These are phyloP conservation scores for Geranium brycei DNA, from an alignment of 345 rosid genomes.

Conservation along the genomic window DNA sequence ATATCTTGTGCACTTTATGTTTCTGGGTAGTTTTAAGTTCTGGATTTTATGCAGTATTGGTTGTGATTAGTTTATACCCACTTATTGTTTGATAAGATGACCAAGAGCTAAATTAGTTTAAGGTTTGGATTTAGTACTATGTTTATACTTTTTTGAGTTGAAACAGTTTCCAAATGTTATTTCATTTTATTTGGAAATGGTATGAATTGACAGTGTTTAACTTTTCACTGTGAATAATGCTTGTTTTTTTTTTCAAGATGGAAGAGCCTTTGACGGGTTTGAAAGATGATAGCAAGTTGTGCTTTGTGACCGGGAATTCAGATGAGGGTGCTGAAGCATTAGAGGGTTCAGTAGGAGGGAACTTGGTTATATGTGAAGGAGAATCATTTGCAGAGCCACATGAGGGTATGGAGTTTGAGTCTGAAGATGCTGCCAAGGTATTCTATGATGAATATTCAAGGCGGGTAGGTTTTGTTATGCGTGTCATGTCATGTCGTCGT, in stretches of 20 bases:
- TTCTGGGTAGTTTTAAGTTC: not conserved
- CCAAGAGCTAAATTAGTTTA: not conserved
- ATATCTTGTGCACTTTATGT: not conserved
- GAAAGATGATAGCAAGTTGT: not conserved
- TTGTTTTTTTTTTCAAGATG: not conserved
- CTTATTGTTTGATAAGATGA: not conserved
- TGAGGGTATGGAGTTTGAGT: conserved; percentile 78
- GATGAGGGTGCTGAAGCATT: not conserved
- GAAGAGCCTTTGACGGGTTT: not conserved
- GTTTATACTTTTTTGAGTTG: not conserved
- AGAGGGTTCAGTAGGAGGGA: conserved; percentile 17
- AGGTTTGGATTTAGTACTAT: no score
- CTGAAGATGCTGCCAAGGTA: conserved; percentile 78
- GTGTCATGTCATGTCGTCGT: conserved; percentile 87
- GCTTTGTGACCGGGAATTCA: not conserved
- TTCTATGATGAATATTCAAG: conserved; percentile 81
- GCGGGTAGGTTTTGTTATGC: conserved; percentile 74
- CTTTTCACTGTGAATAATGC: not conserved
- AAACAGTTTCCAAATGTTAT: not conserved
- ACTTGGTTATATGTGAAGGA: conserved; percentile 17
- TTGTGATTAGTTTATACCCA: not conserved
- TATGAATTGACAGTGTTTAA: not conserved
- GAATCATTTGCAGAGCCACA: conserved; percentile 40
- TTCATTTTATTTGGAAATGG: not conserved
- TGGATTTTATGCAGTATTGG: not conserved